Percentiles rank a stretch among this genome's conserved stretches.
phyloP scores from a whole-genome alignment of 106 monocot species.

The Cymbidium sinense region DNA sequence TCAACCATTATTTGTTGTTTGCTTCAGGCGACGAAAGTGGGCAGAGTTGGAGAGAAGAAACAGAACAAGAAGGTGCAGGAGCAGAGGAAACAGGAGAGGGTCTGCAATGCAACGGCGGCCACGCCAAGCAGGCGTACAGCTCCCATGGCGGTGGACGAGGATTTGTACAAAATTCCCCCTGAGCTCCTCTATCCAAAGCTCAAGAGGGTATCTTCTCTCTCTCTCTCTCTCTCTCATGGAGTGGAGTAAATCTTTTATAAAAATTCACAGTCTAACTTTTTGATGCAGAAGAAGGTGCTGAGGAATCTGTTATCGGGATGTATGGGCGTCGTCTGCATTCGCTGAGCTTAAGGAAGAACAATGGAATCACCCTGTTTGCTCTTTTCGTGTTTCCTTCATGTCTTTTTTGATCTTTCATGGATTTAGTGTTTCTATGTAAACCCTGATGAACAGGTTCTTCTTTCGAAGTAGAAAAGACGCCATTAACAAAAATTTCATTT shows the following conservation, averaged over 20 bases:
- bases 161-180: slow-evolving; percentile 40
- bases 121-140: neutral
- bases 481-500: too few relatives aligned
- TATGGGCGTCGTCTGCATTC: slow-evolving; percentile 21
- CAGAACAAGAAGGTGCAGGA: neutral
- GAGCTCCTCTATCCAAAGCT: slow-evolving; percentile 31
- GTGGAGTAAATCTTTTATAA: too few relatives aligned
- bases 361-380: neutral
- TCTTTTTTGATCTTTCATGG: neutral
- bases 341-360: slow-evolving; percentile 6
- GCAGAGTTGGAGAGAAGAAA: neutral
- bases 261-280: too few relatives aligned
- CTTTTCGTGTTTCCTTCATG: neutral
- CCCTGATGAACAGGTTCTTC: too few relatives aligned
- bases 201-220: too few relatives aligned
- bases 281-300: slow-evolving; percentile 23
- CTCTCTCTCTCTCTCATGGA: too few relatives aligned
- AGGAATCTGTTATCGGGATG: slow-evolving; percentile 21
- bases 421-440: neutral
- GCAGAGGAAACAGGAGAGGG: neutral
- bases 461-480: too few relatives aligned
- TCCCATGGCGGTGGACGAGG: slow-evolving; percentile 34
- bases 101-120: neutral
- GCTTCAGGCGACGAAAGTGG: neutral
- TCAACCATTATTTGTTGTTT: neutral